A percentile compares a stretch with the other conserved stretches of the same genome.
These are phyloP conservation scores for Chlamydomonas sphaeroides DNA, from an alignment of 139 green algal genomes.

Conservation along the genomic window DNA sequence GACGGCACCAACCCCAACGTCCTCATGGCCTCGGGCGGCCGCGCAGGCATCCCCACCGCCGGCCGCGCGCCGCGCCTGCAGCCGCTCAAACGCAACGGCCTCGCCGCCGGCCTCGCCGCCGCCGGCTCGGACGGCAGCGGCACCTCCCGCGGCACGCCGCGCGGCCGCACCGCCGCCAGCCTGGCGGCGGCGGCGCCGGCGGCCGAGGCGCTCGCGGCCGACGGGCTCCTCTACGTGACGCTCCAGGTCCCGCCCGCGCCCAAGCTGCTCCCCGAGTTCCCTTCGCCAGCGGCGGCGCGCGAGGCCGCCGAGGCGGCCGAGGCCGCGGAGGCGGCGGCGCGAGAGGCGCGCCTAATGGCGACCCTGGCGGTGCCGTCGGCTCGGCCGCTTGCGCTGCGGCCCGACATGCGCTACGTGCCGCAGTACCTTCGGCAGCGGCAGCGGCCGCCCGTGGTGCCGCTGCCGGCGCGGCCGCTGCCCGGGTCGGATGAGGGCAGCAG, in stretches of 20 bases:
- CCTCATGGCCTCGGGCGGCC: slow-evolving; percentile 9
- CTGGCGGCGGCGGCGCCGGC: neutral
- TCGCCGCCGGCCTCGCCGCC: no score
- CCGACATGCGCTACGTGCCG: slow-evolving; percentile 37
- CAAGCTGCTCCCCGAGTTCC: slow-evolving; percentile 38
- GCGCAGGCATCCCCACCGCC: neutral
- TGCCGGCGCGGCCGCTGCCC: neutral
- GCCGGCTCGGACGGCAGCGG: no score
- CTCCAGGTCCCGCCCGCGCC: slow-evolving; percentile 28
- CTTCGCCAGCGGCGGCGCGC: neutral
- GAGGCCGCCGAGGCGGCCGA: slow-evolving; percentile 9
- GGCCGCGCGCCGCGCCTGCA: neutral
- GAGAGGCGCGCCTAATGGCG: slow-evolving; percentile 4
- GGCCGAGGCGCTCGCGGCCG: neutral
- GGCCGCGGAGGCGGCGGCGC: neutral
- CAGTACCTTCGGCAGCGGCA: slow-evolving; percentile 25
- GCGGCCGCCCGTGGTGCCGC: slow-evolving; percentile 11
- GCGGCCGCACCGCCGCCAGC: no score
- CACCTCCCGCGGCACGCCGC: no score
- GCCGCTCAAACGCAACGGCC: slow-evolving; percentile 6
- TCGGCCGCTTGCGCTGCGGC: slow-evolving; percentile 12
- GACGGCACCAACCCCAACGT: slow-evolving; percentile 1
- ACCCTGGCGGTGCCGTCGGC: neutral
- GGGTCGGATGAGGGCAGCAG: neutral
- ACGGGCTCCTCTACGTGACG: slow-evolving; percentile 19